Percentiles rank a stretch among this genome's conserved stretches.
phyloP scores from a whole-genome alignment of 108 stramenopile genomes.

The Chaetoceros tenuissimus region DNA sequence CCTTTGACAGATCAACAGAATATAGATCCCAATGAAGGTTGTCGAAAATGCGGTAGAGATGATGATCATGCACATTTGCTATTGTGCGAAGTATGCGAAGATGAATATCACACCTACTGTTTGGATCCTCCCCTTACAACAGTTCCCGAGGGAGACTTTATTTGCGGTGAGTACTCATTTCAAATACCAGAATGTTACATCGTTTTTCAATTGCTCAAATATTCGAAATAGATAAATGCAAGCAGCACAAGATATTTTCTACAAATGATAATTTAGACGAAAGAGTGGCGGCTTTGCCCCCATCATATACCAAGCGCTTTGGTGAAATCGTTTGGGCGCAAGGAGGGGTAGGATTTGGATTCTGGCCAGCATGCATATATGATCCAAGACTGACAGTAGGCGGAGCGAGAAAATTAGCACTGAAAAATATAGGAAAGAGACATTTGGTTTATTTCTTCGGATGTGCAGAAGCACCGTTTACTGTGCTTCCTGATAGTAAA shows the following conservation, averaged over 20 bases:
- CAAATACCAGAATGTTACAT: not conserved
- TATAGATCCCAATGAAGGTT: slow-evolving; percentile 54
- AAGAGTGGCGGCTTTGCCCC: slow-evolving; percentile 55
- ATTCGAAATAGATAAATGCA: slow-evolving; percentile 32
- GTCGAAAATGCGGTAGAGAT: slow-evolving; percentile 54
- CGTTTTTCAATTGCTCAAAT: slow-evolving; percentile 10
- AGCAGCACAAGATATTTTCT: slow-evolving; percentile 17
- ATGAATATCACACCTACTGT: slow-evolving; percentile 80
- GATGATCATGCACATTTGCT: slow-evolving; percentile 74
- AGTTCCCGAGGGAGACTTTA: slow-evolving; percentile 74
- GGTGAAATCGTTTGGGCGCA: slow-evolving; percentile 80
- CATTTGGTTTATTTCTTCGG: slow-evolving; percentile 82
- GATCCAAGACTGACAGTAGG: slow-evolving; percentile 74
- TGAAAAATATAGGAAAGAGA: slow-evolving; percentile 70
- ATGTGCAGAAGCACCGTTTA: slow-evolving; percentile 75
- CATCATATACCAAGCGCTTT: slow-evolving; percentile 60
- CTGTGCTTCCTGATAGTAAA: slow-evolving; percentile 47
- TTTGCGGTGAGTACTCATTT: slow-evolving; percentile 51
- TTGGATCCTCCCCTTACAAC: slow-evolving; percentile 42
- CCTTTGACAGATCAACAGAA: too few species aligned
- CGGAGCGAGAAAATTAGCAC: slow-evolving; percentile 57
- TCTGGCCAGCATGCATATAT: slow-evolving; percentile 53
- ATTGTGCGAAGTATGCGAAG: slow-evolving; percentile 73
- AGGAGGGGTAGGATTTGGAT: slow-evolving; percentile 70
- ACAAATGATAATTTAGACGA: slow-evolving; percentile 50